A percentile compares a stretch with the other conserved stretches of the same genome.
These are phyloP conservation scores for Amanita thiersii DNA, from an alignment of 768 basidiomycete species.

Conservation along the genomic window DNA sequence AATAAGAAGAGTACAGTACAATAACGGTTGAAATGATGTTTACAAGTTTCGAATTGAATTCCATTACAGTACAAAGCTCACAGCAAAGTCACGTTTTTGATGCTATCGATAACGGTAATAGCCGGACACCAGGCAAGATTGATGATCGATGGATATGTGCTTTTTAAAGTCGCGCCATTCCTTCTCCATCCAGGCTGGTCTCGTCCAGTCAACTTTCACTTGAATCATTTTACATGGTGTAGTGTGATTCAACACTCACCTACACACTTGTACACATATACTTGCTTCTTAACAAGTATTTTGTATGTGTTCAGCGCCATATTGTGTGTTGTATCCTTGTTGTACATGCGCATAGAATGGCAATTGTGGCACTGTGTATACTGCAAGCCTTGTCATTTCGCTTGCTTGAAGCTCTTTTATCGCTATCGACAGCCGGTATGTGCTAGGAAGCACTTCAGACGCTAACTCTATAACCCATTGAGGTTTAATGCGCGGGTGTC, in stretches of 20 bases:
- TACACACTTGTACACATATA: too few species aligned
- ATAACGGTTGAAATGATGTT: too few species aligned
- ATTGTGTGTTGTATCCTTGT: neutral
- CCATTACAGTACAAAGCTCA: too few species aligned
- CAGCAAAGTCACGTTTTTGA: neutral
- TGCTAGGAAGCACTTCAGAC: neutral
- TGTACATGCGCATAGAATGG: slow-evolving; percentile 2
- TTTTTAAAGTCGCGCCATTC: neutral
- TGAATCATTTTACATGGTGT: slow-evolving; percentile 1
- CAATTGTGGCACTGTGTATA: slow-evolving; percentile 1
- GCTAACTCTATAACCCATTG: neutral
- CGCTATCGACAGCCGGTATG: neutral
- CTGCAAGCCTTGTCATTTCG: too few species aligned
- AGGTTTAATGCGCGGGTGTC: neutral
- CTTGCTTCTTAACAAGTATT: neutral
- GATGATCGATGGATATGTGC: slow-evolving; percentile 1
- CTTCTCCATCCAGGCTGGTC: neutral
- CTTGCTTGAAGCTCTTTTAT: neutral
- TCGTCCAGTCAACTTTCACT: neutral
- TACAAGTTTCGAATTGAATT: too few species aligned
- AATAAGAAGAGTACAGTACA: too few species aligned
- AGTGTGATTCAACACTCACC: too few species aligned
- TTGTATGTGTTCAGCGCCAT: neutral
- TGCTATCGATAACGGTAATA: slow-evolving; percentile 10
- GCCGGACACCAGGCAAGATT: neutral